Evolutionary conservation across 2,329 filamentous ascomycete genomes (phyloP).

Genomic region (Didymella exigua): DNA sequence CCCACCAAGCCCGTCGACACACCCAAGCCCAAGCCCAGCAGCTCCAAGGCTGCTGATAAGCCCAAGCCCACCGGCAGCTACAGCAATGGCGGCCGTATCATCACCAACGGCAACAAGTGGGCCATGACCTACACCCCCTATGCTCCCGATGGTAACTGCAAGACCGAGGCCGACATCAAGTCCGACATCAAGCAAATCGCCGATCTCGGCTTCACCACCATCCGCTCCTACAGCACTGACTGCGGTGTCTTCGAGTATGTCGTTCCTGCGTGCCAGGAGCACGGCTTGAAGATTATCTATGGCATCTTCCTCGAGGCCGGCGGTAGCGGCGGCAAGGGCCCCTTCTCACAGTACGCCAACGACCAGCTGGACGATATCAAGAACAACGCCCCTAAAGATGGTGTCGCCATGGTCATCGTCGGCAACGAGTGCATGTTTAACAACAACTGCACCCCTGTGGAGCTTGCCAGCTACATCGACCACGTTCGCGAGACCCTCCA

Average conservation of each 20-base stretch:
- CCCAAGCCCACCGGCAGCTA: slow-evolving; percentile 40
- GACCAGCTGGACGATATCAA: slow-evolving; percentile 76
- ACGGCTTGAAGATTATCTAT: slow-evolving; percentile 79
- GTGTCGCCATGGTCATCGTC: slow-evolving; percentile 80
- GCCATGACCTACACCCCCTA: slow-evolving; percentile 59
- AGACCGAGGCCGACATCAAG: slow-evolving; percentile 47
- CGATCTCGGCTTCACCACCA: slow-evolving; percentile 63
- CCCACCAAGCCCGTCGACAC: slow-evolving; percentile 12
- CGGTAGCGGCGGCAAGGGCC: slow-evolving; percentile 53
- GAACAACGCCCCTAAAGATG: slow-evolving; percentile 70
- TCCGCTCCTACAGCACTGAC: slow-evolving; percentile 90
- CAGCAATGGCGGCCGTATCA: slow-evolving; percentile 35
- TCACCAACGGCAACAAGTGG: slow-evolving; percentile 54
- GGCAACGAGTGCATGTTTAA: slow-evolving; percentile 92
- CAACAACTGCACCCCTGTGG: slow-evolving; percentile 65
- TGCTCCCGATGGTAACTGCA: slow-evolving; percentile 51
- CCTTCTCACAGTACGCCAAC: slow-evolving; percentile 61
- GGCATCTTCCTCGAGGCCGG: slow-evolving; percentile 81
- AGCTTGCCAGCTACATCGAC: slow-evolving; percentile 74
- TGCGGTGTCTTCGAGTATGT: slow-evolving; percentile 81
- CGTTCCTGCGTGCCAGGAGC: slow-evolving; percentile 67
- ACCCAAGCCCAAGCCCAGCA: slow-evolving; percentile 28
- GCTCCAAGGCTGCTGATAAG: slow-evolving; percentile 30
- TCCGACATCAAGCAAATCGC: slow-evolving; percentile 52
- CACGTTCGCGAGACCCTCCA: slow-evolving; percentile 68